phyloP scores from a whole-genome alignment of 345 rosid genomes.

The Trapa incisa region DNA sequence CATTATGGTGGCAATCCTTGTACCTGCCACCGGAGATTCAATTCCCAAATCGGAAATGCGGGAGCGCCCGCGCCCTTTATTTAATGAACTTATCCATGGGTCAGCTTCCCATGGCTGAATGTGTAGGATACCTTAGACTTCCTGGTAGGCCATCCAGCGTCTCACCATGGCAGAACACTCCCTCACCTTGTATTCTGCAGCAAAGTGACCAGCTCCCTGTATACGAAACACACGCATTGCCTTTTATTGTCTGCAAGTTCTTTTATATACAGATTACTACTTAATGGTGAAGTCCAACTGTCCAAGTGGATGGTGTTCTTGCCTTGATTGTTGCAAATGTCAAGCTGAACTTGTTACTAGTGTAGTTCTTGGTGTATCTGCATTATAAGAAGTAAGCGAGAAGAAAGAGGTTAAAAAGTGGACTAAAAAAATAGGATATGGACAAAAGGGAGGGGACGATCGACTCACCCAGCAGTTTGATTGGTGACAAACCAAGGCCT shows the following conservation, averaged over 20 bases:
- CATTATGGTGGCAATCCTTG: too few relatives aligned
- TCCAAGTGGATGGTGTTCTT: not conserved
- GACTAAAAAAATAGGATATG: not conserved
- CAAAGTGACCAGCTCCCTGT: constrained; percentile 17
- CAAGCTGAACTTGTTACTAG: constrained; percentile 4
- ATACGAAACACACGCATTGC: not conserved
- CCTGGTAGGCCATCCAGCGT: constrained; percentile 12
- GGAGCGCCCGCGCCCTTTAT: too few relatives aligned
- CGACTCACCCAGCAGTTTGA: constrained; percentile 19
- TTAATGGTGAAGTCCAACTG: too few relatives aligned
- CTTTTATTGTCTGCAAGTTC: not conserved
- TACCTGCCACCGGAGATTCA: too few relatives aligned
- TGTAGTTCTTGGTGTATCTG: constrained; percentile 11
- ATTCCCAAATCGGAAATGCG: too few relatives aligned
- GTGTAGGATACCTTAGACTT: not conserved
- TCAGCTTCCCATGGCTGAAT: not conserved
- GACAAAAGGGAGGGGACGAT: too few relatives aligned
- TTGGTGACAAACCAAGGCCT: constrained; percentile 14
- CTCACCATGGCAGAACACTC: constrained; percentile 8
- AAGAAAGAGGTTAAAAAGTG: not conserved
- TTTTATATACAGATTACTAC: too few relatives aligned
- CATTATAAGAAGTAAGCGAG: not conserved
- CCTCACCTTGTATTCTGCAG: constrained; percentile 14
- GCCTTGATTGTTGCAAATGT: constrained; percentile 17
- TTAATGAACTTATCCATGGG: too few relatives aligned